Evolutionary conservation across 31 red algal genomes (phyloP), one percentile per base, ranked within the genome.

Genomic region (Odonthalia washingtoniensis): DNA sequence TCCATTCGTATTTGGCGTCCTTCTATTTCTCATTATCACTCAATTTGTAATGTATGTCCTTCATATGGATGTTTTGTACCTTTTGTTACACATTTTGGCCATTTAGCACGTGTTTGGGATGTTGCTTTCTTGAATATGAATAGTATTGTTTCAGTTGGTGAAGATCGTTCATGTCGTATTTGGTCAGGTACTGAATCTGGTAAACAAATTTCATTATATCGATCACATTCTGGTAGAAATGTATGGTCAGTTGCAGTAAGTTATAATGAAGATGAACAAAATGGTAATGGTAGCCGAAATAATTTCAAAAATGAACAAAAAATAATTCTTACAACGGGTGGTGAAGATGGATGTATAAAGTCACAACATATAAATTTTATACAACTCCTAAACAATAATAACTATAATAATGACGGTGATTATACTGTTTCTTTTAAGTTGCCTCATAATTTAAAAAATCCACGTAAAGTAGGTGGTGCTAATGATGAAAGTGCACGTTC

Each of bases 21-120:
- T 4, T 21, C 24, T 17, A n/a, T 41, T 24, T 21, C 17, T 21
- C 9, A 57, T 14, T 21, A 57, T 21, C n/a, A n/a, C n/a, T n/a
- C n/a, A n/a, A n/a, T n/a, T n/a, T 70, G 62, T 38, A 5, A 49
- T 0, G 28, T 26, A 5, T 83, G 80, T 46, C 12, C 9, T 9
- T 28, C 21, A 33, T 30, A 49, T 41, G 72, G 38, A 35, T 76
- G 38, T 35, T 86, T 60, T 63, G 41, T 14, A 0, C 39, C 24
- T 24, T 36, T 53, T 32, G n/a, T 57, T 32, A 38, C 24, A n/a
- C 70, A 75, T 36, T 86, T 75, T 49, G 82, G 82, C n/a, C 82
- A 86, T 46, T 42, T 75, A 17, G 82, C 82, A n/a, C 82, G 82
- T 75, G 70, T 86, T 28, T 86, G 82, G 82, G 82, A 86, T 76